These are phyloP conservation scores for Phytophthora vignae DNA, from an alignment of 352 stramenopile species.

Conservation along the genomic window DNA sequence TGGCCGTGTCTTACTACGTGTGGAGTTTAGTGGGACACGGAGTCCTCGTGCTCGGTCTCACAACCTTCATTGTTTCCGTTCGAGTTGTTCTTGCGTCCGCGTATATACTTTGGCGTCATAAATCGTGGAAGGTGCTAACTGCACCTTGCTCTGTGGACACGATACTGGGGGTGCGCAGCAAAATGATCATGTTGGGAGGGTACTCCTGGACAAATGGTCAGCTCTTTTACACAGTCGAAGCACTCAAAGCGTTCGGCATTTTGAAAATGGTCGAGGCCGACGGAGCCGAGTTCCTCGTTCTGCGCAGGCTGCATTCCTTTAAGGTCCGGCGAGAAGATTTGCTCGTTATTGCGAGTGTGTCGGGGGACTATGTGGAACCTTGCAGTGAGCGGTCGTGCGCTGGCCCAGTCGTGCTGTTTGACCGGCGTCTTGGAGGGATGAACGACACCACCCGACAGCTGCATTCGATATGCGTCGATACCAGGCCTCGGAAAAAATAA, in stretches of 20 bases:
- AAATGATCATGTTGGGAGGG: slow-evolving; percentile 13
- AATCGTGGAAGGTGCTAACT: not conserved
- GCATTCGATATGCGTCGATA: not conserved
- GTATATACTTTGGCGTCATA: slow-evolving; percentile 5
- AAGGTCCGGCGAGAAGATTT: slow-evolving; percentile 2
- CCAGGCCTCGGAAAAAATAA: too few relatives aligned
- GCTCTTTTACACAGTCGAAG: slow-evolving; percentile 17
- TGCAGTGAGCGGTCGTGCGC: slow-evolving; percentile 5
- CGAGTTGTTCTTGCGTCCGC: slow-evolving; percentile 1
- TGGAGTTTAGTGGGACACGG: slow-evolving; percentile 27
- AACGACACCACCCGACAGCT: not conserved
- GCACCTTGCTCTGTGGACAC: slow-evolving; percentile 20
- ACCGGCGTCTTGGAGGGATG: slow-evolving; percentile 3
- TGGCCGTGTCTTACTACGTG: slow-evolving; percentile 27
- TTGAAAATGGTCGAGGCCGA: slow-evolving; percentile 11
- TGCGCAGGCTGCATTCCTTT: slow-evolving; percentile 18
- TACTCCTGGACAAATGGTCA: slow-evolving; percentile 16
- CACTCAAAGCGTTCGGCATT: slow-evolving; percentile 21
- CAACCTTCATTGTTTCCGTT: slow-evolving; percentile 5
- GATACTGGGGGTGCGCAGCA: slow-evolving; percentile 13
- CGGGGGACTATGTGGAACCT: not conserved
- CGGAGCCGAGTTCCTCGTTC: slow-evolving; percentile 14
- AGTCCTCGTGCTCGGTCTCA: slow-evolving; percentile 10
- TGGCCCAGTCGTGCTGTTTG: slow-evolving; percentile 6
- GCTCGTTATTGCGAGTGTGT: slow-evolving; percentile 14